Conservation (phyloP, 179 eudicot genomes). For the Carnegiea gigantea region DNA sequence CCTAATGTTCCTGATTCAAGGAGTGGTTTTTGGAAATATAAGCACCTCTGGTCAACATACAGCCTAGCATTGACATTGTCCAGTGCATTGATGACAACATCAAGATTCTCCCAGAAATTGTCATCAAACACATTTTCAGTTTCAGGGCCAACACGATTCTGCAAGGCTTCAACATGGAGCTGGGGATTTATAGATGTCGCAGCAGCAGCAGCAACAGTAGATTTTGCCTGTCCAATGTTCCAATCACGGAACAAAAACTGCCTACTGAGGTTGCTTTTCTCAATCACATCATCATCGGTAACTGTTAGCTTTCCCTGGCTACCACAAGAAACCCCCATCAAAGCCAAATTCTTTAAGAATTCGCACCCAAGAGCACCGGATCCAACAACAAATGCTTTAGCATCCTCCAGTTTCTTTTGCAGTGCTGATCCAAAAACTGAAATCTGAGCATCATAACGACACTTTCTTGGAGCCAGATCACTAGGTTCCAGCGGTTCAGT, state of each 20-base stretch:
- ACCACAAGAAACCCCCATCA: constrained; percentile 91
- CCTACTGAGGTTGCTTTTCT: constrained; percentile 94
- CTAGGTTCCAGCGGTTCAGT: constrained; percentile 58
- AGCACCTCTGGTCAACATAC: constrained; percentile 81
- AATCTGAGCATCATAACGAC: constrained; percentile 90
- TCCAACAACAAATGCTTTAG: constrained; percentile 74
- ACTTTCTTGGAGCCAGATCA: constrained; percentile 69
- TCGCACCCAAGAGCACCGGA: constrained; percentile 98
- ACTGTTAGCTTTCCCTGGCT: constrained; percentile 68
- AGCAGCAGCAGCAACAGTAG: constrained; percentile 92
- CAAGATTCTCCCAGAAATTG: constrained; percentile 77
- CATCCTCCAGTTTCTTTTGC: constrained; percentile 83
- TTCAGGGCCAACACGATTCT: constrained; percentile 89
- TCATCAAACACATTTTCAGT: constrained; percentile 89
- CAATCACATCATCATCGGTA: constrained; percentile 95
- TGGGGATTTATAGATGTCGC: constrained; percentile 64
- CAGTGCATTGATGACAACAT: constrained; percentile 68
- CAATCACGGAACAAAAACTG: constrained; percentile 94
- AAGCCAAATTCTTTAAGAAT: constrained; percentile 83
- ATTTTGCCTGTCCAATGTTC: constrained; percentile 97
- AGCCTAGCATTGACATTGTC: constrained; percentile 92
- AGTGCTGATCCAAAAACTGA: constrained; percentile 84
- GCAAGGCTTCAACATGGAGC: constrained; percentile 66
- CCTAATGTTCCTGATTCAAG: constrained; percentile 95
- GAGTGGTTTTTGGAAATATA: constrained; percentile 92